Base-by-base conservation (phyloP, 371 early-diverging fungal genomes). In the Synchytrium microbalum region DNA sequence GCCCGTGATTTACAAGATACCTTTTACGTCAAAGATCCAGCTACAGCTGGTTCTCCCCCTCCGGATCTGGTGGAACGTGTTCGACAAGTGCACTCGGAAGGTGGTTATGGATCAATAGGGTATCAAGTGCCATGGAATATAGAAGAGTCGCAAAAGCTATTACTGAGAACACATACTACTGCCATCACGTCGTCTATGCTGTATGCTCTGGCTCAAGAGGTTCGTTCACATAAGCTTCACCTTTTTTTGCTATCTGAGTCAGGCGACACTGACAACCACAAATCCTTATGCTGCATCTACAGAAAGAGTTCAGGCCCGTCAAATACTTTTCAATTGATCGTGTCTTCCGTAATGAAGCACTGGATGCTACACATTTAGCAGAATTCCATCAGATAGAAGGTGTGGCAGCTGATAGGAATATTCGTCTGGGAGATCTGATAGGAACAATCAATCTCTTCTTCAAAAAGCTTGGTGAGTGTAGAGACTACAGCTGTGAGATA, bases 341-440 rank as follows among this genome's bases (percentile, higher is more conserved):
- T 69, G 99, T 99, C 25, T 99, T 98, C 88, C 88, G 99, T 70
- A 99, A 99, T 78, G 99, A 99, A 77, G 87, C 93, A 24, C 88
- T 98, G 0, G 99, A 99, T 76, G 96, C 98, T n/a, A 99, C 99
- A 19, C 99, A 99, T 75, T 83, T 99, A 79, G 99, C 99, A 55
- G 99, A 99, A 79, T 99, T 99, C 87, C 98, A 99, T 75, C 99
- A 99, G 78, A 90, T 99, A 54, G 99, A 99, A 82, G 99, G 99
- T 67, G 88, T 99, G 13, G 92, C 99, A 75, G 95, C 95, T 28
- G 99, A 98, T 71, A 86, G 89, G 67, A 91, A 92, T 73, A 73
- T 99, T 73, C 94, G 95, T 16, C 78, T 99, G 58, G 96, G 97
- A 54, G 94, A 98, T 73, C 75, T 99, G 68, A 99, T 99, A 80